A percentile compares a stretch with the other conserved stretches of the same genome.
These are phyloP conservation scores for Phytophthora hibernalis DNA, from an alignment of 352 stramenopile species.

Conservation along the genomic window DNA sequence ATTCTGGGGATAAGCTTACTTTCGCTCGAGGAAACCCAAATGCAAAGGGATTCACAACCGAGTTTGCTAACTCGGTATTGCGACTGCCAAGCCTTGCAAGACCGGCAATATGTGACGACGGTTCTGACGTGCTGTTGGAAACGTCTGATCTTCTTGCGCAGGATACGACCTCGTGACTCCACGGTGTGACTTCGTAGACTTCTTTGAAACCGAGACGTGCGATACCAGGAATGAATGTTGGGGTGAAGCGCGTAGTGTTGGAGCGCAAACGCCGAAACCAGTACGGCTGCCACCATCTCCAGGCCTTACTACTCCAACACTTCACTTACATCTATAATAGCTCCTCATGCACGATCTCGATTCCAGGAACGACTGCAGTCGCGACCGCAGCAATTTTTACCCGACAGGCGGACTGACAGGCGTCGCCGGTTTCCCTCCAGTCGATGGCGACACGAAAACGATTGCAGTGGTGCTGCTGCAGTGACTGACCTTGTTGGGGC, in stretches of 20 bases:
- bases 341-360: background rate
- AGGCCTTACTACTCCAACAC: no score
- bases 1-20: no score
- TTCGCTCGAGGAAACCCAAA: no score
- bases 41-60: background rate
- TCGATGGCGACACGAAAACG: constrained; percentile 19
- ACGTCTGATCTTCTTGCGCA: constrained; percentile 9
- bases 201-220: background rate
- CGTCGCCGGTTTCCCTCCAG: constrained; percentile 13
- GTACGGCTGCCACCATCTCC: no score
- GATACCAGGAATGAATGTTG: background rate
- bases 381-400: background rate
- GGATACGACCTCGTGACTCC: constrained; percentile 7
- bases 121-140: constrained; percentile 4
- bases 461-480: background rate
- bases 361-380: background rate
- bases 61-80: background rate
- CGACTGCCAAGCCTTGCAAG: background rate
- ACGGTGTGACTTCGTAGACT: background rate
- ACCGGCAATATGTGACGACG: constrained; percentile 2
- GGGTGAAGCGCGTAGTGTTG: no score
- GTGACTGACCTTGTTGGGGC: background rate
- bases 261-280: no score
- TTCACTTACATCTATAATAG: no score
- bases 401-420: constrained; percentile 25